Conservation (phyloP, 805 yeast genomes). For the Saccharomycopsis sp. region DNA sequence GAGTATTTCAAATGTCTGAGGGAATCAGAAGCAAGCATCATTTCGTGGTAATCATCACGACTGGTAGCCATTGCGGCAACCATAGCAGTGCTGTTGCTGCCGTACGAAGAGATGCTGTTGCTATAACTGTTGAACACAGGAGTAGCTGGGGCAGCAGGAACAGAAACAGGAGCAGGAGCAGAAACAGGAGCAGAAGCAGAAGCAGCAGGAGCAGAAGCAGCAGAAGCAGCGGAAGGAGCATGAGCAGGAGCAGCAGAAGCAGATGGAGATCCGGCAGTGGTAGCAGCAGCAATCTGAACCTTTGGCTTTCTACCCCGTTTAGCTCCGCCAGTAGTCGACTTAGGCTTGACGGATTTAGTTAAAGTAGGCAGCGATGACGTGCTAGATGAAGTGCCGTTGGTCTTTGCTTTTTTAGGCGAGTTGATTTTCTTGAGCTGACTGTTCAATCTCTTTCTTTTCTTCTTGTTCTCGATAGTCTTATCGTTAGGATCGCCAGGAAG, state of each 20-base stretch:
- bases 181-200: background rate
- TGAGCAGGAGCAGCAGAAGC: too few species aligned
- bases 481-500: slow-evolving; percentile 19
- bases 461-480: slow-evolving; percentile 15
- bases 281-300: background rate
- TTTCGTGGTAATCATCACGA: slow-evolving; percentile 15
- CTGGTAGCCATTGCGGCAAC: background rate
- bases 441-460: slow-evolving; percentile 11
- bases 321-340: background rate
- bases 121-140: background rate
- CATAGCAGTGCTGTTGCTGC: too few species aligned
- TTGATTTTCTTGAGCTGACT: background rate
- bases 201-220: too few species aligned
- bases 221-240: too few species aligned
- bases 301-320: background rate
- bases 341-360: background rate
- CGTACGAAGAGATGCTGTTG: background rate
- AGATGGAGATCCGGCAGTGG: background rate
- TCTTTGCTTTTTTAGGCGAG: background rate
- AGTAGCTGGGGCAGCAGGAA: background rate
- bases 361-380: background rate
- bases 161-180: background rate
- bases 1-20: slow-evolving; percentile 14
- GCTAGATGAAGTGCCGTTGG: too few species aligned
- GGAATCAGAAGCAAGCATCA: slow-evolving; percentile 12